Evolutionary conservation across 2,329 filamentous ascomycete species (phyloP).

Genomic region (Pseudonectria foliicola): DNA sequence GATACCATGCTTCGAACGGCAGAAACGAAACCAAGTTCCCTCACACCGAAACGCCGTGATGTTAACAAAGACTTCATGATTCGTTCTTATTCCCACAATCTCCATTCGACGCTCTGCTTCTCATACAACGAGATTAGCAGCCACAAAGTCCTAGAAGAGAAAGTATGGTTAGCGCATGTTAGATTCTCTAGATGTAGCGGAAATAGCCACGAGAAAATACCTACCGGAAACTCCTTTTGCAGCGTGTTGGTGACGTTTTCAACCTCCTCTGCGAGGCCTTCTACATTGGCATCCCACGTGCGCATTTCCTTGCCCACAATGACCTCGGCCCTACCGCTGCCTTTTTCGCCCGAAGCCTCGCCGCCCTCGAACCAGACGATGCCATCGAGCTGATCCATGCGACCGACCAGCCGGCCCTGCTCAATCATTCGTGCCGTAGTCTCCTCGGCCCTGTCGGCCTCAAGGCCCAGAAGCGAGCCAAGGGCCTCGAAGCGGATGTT

Average conservation of each 20-base stretch:
- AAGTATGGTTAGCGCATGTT: conserved; percentile 5
- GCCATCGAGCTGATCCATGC: conserved; percentile 89
- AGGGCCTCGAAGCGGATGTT: conserved; percentile 74
- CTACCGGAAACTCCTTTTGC: conserved; percentile 69
- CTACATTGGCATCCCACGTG: conserved; percentile 84
- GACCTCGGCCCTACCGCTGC: conserved; percentile 57
- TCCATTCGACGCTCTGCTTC: conserved; percentile 8
- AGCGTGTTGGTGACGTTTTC: conserved; percentile 78
- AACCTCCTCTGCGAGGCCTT: conserved; percentile 79
- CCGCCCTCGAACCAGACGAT: conserved; percentile 79
- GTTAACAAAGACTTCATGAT: background rate
- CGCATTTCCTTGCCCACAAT: conserved; percentile 65
- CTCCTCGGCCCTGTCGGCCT: conserved; percentile 75
- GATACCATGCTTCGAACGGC: conserved; percentile 10
- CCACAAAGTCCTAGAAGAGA: conserved; percentile 45
- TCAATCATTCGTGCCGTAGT: conserved; percentile 95
- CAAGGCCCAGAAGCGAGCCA: conserved; percentile 68
- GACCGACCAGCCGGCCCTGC: conserved; percentile 77
- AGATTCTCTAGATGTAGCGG: conserved; percentile 10
- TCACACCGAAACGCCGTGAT: conserved; percentile 14
- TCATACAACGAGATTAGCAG: conserved; percentile 40
- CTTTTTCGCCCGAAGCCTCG: conserved; percentile 62
- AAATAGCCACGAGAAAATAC: too few species aligned
- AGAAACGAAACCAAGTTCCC: conserved; percentile 9
- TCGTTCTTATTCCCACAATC: too few species aligned